Base-by-base conservation (phyloP, 345 rosid species). In the Conringia planisiliqua region DNA sequence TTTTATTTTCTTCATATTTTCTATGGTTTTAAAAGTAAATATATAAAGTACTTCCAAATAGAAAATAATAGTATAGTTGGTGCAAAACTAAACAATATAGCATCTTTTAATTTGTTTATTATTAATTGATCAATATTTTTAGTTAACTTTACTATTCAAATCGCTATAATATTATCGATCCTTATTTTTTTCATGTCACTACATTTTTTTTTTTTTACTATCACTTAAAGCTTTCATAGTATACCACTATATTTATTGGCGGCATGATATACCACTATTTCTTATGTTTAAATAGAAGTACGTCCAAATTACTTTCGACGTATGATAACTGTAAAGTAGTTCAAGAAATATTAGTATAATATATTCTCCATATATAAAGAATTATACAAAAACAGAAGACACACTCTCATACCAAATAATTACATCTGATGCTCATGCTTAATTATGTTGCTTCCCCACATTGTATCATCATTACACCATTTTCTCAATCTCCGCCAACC, bases 401-500 rank as follows among this genome's bases (percentile, higher is more conserved):
- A 78, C 72, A 81, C 82, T 79, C 85, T 83, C 78, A 82, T 82
- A 83, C 44, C 62, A 76, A 80, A 87, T 87, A 82, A 89, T 89
- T 84, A 78, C 76, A 70, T 74, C 55, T 82, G 80, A 84, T 79
- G 74, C 80, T 83, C 90, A 89, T 87, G 91, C 94, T 80, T 86
- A 79, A 89, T 89, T 70, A 89, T 89, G 83, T 69, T 83, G 91
- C 85, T 84, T 83, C 90, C 88, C 86, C 78, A 66, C 73, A 72
- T 70, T 50, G 30, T 12, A 36, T 36, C 30, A 70, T 70, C 42
- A 65, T 56, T 58, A 50, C 52, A 27, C 47, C 32, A 55, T 63
- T 59, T 56, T 10, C 62, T 67, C 71, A 27, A 69, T 67, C 78
- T 63, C 71, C 33, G 22, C 47, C 43, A 10, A 47, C 43, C 63